These are phyloP conservation scores for Didymella lethalis DNA, from an alignment of 2,329 filamentous ascomycete genomes.

Conservation along the genomic window DNA sequence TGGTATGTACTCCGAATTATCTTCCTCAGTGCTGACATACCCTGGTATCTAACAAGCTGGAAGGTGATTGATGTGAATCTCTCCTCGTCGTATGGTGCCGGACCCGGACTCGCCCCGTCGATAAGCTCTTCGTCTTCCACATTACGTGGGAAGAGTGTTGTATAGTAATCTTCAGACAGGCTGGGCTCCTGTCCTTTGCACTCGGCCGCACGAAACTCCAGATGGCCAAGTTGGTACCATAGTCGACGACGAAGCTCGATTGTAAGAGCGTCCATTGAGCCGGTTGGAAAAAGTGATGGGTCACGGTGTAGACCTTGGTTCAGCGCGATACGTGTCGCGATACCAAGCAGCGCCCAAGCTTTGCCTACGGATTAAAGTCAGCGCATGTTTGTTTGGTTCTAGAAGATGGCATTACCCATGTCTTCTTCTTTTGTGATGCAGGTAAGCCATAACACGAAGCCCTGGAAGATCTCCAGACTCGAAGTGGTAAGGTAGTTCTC, in stretches of 20 bases:
- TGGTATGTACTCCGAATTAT: conserved; percentile 51
- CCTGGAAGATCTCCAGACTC: conserved; percentile 49
- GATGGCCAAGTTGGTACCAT: conserved; percentile 51
- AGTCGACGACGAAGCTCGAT: conserved; percentile 49
- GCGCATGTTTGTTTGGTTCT: background rate
- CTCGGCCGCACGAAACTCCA: conserved; percentile 51
- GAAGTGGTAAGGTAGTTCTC: conserved; percentile 51
- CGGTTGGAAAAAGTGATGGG: conserved; percentile 47
- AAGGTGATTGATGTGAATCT: conserved; percentile 49
- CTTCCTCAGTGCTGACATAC: conserved; percentile 45
- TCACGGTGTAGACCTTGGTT: conserved; percentile 51
- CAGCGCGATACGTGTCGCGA: conserved; percentile 49
- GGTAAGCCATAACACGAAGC: conserved; percentile 49
- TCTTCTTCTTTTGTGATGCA: conserved; percentile 51
- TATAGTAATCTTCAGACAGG: conserved; percentile 50
- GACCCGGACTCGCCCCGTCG: conserved; percentile 45
- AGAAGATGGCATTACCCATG: conserved; percentile 39
- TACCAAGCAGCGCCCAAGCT: conserved; percentile 49
- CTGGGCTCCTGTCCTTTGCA: conserved; percentile 52
- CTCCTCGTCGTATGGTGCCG: conserved; percentile 42
- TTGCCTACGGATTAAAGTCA: conserved; percentile 37
- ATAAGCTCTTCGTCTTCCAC: conserved; percentile 51
- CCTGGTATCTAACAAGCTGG: conserved; percentile 47
- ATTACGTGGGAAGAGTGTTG: conserved; percentile 49
- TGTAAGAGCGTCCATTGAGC: conserved; percentile 49